Evolutionary conservation across 495 filamentous ascomycete species (phyloP).

Genomic region (Xylaria bambusicola): DNA sequence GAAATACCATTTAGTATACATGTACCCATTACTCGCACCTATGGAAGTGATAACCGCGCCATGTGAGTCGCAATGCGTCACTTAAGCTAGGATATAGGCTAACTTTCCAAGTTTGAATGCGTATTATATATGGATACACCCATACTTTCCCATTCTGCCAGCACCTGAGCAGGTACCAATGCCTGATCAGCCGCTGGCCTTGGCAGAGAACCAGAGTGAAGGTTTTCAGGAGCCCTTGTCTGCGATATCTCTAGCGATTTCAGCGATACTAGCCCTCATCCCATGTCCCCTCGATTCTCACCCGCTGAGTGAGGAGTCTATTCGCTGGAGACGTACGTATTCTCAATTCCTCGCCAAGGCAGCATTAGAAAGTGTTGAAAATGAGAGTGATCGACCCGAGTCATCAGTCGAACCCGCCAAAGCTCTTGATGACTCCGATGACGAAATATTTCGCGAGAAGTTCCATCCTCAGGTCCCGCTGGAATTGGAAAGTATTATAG

Average conservation of each 20-base stretch:
- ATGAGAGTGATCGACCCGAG: conserved; percentile 57
- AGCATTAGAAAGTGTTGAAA: conserved; percentile 55
- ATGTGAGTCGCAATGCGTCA: conserved; percentile 26
- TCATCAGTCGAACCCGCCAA: conserved; percentile 56
- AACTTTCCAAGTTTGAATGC: conserved; percentile 52
- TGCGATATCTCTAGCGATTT: conserved; percentile 57
- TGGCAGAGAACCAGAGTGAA: conserved; percentile 43
- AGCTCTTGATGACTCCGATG: conserved; percentile 50
- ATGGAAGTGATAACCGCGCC: conserved; percentile 28
- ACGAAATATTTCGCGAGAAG: conserved; percentile 44
- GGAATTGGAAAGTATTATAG: conserved; percentile 57
- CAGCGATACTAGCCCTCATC: conserved; percentile 57
- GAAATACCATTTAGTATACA: conserved; percentile 24
- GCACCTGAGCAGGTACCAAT: conserved; percentile 47
- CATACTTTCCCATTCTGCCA: conserved; percentile 61
- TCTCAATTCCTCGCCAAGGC: conserved; percentile 58
- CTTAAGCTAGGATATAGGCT: conserved; percentile 21
- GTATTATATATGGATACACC: conserved; percentile 62
- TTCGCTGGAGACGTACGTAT: conserved; percentile 54
- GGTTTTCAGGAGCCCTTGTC: conserved; percentile 52
- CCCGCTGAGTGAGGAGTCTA: conserved; percentile 45
- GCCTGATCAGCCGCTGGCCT: conserved; percentile 48
- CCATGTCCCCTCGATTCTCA: conserved; percentile 55
- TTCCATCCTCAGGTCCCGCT: conserved; percentile 56
- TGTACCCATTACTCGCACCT: conserved; percentile 29